Evolutionary conservation across 73 alveolate species (phyloP), one percentile per base, ranked within the genome.

Genomic region (Symbiodinium pilosum): DNA sequence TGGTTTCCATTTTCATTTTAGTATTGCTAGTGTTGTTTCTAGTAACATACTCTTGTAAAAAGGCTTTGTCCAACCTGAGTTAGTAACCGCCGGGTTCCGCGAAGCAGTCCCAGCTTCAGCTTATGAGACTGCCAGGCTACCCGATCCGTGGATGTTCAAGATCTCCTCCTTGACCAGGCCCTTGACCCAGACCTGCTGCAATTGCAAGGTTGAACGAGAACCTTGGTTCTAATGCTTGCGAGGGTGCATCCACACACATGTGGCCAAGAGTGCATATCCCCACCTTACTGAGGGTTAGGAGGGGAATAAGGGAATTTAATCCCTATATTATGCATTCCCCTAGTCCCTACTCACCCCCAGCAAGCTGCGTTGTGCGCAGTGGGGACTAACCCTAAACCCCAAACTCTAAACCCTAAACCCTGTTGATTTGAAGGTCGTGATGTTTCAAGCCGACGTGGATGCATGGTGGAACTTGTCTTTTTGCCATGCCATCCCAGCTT

Each of bases 361-460:
- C n/a, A n/a, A n/a, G n/a, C n/a, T n/a, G n/a, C n/a, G n/a, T n/a
- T n/a, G n/a, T n/a, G n/a, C n/a, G n/a, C n/a, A n/a, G n/a, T n/a
- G n/a, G n/a, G n/a, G n/a, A n/a, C n/a, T n/a, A n/a, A n/a, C n/a
- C n/a, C n/a, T n/a, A n/a, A n/a, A n/a, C n/a, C n/a, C n/a, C n/a
- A n/a, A n/a, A 26, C 32, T 64, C 77, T 54, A 30, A 54, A 54
- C 26, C 26, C 16, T 83, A 24, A 9, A 39, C 32, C 38, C 3
- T 84, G 26, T 24, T 38, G n/a, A 18, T 34, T 12, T 32, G 42
- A 77, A 92, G 98, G 98, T 93, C 64, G 98, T 93, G 85, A 93
- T 93, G 98, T 93, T 93, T 51, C 98, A 93, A 40, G 98, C 98
- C 20, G 98, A 93, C 42, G 98, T 93, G 92, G 98, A 93, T 40